Conservation (phyloP, 805 yeast genomes). For the Candida bentonensis region DNA sequence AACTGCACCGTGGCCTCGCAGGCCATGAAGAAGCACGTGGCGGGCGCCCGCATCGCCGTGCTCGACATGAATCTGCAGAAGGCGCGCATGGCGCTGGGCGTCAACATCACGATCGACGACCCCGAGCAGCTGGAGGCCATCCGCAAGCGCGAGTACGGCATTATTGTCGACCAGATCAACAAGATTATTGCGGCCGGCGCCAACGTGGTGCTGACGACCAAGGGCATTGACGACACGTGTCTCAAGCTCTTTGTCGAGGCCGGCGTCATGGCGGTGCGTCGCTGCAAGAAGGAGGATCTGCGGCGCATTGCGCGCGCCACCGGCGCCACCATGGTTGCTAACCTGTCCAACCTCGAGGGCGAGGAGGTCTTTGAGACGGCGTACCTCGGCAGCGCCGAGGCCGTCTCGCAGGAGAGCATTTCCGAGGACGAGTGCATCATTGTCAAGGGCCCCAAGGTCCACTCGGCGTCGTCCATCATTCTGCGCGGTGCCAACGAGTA, state of each 20-base stretch:
- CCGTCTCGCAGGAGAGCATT: conserved; percentile 77
- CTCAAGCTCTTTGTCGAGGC: conserved; percentile 83
- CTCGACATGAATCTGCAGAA: conserved; percentile 88
- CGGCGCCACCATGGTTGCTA: conserved; percentile 81
- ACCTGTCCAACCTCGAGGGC: conserved; percentile 89
- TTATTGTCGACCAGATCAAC: conserved; percentile 66
- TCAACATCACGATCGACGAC: conserved; percentile 89
- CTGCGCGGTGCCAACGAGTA: conserved; percentile 91
- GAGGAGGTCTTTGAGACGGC: conserved; percentile 82
- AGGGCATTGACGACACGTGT: conserved; percentile 89
- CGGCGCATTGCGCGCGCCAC: conserved; percentile 96
- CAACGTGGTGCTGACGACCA: conserved; percentile 81
- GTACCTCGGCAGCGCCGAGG: conserved; percentile 79
- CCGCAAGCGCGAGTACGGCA: conserved; percentile 77
- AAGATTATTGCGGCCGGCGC: conserved; percentile 83
- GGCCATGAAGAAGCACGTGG: conserved; percentile 73
- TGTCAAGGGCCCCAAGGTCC: conserved; percentile 79
- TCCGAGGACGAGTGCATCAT: conserved; percentile 96
- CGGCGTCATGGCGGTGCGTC: conserved; percentile 88
- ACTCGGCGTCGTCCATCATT: conserved; percentile 81
- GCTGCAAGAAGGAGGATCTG: conserved; percentile 93
- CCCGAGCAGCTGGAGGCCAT: conserved; percentile 94
- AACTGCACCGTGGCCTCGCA: conserved; percentile 96
- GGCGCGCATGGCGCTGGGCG: conserved; percentile 97
- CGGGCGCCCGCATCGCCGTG: conserved; percentile 68